These are phyloP conservation scores for Geranium brycei DNA, from an alignment of 345 rosid species.

Conservation along the genomic window DNA sequence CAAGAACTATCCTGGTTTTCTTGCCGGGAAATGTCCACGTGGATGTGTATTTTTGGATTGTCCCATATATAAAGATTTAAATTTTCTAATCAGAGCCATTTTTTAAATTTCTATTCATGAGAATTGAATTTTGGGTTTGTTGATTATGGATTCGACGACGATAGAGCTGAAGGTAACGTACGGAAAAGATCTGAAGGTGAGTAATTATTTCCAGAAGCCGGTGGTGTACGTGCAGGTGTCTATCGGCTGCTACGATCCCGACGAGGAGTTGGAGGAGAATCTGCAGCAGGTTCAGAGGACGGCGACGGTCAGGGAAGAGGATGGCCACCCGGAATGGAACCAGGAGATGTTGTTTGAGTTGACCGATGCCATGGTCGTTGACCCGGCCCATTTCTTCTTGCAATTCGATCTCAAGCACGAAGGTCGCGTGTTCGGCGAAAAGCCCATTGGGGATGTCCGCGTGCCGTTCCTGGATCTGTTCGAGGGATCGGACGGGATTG, in stretches of 20 bases:
- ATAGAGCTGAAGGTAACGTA: constrained; percentile 28
- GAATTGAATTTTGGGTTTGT: too few species aligned
- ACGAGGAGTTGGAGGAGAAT: constrained; percentile 13
- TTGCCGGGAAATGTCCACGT: neutral
- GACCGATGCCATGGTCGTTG: constrained; percentile 9
- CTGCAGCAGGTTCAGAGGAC: constrained; percentile 27
- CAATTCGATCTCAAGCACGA: constrained; percentile 31
- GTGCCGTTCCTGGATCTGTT: constrained; percentile 30
- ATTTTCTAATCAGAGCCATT: neutral
- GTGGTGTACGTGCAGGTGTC: constrained; percentile 26
- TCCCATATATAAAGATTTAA: neutral
- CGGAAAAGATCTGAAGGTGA: constrained; percentile 30
- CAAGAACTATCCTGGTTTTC: neutral
- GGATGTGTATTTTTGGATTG: neutral
- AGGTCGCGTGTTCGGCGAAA: constrained; percentile 42
- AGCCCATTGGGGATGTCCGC: constrained; percentile 39
- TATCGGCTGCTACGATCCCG: constrained; percentile 17
- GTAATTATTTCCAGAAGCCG: constrained; percentile 54
- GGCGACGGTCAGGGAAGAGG: constrained; percentile 30
- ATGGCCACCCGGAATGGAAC: constrained; percentile 49
- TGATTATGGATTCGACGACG: constrained; percentile 16
- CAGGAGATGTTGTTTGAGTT: constrained; percentile 30
- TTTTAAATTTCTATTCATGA: too few species aligned
- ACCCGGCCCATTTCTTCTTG: constrained; percentile 19
- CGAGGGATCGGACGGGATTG: constrained; percentile 18